Evolutionary conservation across 768 basidiomycete species (phyloP).

Genomic region (Hydnomerulius pinastri): DNA sequence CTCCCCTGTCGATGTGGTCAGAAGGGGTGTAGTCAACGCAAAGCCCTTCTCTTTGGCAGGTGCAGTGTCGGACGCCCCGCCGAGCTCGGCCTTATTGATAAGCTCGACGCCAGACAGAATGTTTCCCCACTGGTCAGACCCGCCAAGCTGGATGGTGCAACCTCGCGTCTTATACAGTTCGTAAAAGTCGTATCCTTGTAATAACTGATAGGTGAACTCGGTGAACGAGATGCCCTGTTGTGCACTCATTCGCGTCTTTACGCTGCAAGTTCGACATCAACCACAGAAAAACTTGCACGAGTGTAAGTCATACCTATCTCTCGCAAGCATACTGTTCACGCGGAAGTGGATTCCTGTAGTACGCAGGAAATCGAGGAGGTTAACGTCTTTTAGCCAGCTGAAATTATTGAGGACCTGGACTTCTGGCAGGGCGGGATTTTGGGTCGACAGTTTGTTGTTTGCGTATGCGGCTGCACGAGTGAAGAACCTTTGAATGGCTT

Average conservation of each 20-base stretch:
- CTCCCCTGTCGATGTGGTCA: constrained; percentile 86
- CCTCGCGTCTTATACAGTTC: constrained; percentile 61
- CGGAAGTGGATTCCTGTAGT: constrained; percentile 77
- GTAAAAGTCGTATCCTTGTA: constrained; percentile 96
- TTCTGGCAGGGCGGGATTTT: constrained; percentile 8
- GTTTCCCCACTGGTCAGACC: constrained; percentile 99
- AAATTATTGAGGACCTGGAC: constrained; percentile 64
- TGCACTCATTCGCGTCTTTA: constrained; percentile 75
- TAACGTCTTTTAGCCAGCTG: constrained; percentile 75
- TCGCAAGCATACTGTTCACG: constrained; percentile 86
- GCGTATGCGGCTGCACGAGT: constrained; percentile 64
- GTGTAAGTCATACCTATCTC: constrained; percentile 70
- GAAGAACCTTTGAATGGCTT: constrained; percentile 76
- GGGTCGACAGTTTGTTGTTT: constrained; percentile 28
- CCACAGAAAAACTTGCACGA: background rate
- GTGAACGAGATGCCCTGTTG: constrained; percentile 95
- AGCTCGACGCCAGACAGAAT: constrained; percentile 93
- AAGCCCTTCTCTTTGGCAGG: constrained; percentile 47
- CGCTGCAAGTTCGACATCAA: constrained; percentile 47
- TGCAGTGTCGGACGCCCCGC: background rate
- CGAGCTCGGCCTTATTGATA: constrained; percentile 54
- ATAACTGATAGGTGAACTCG: constrained; percentile 95
- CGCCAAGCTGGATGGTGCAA: constrained; percentile 90
- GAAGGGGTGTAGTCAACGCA: constrained; percentile 91
- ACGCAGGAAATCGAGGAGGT: constrained; percentile 82